Conservation (phyloP, 192 early-diverging fungal species). For the Cladochytrium replicatum region DNA sequence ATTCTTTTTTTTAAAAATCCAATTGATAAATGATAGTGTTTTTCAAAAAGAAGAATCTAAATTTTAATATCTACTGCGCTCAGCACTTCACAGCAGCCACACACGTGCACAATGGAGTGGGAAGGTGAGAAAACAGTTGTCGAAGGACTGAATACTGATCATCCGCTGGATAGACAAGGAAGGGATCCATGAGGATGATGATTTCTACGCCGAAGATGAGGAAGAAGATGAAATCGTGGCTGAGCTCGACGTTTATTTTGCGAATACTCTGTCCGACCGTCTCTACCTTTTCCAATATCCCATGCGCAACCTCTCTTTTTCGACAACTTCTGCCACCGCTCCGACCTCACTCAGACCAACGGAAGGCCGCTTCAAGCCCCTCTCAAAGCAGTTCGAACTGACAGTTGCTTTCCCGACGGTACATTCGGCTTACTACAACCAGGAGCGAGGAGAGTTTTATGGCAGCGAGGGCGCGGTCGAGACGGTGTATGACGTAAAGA, state of each 20-base stretch:
- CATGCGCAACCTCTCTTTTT: slow-evolving; percentile 42
- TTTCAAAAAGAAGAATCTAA: too few relatives aligned
- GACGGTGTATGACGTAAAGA: slow-evolving; percentile 34
- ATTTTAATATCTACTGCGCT: too few relatives aligned
- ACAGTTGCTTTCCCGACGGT: slow-evolving; percentile 74
- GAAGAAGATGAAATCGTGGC: slow-evolving; percentile 21
- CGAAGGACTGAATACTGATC: too few relatives aligned
- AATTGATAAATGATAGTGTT: too few relatives aligned
- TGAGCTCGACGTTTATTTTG: slow-evolving; percentile 74
- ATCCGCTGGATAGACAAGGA: slow-evolving; percentile 10
- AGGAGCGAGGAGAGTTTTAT: slow-evolving; percentile 65
- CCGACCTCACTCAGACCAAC: too few relatives aligned
- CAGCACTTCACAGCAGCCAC: too few relatives aligned
- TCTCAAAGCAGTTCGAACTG: slow-evolving; percentile 71
- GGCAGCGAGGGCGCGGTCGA: slow-evolving; percentile 56
- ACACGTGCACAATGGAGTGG: too few relatives aligned
- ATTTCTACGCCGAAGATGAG: slow-evolving; percentile 10
- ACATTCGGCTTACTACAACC: slow-evolving; percentile 66
- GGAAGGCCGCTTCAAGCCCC: slow-evolving; percentile 64
- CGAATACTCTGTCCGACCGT: slow-evolving; percentile 52
- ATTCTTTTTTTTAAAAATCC: too few relatives aligned
- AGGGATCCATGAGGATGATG: slow-evolving; percentile 11
- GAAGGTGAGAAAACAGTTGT: too few relatives aligned
- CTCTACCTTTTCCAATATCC: slow-evolving; percentile 83
- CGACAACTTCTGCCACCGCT: slow-evolving; percentile 6